Base-by-base conservation (phyloP, 495 filamentous ascomycete genomes). In the Neurospora sp. region DNA sequence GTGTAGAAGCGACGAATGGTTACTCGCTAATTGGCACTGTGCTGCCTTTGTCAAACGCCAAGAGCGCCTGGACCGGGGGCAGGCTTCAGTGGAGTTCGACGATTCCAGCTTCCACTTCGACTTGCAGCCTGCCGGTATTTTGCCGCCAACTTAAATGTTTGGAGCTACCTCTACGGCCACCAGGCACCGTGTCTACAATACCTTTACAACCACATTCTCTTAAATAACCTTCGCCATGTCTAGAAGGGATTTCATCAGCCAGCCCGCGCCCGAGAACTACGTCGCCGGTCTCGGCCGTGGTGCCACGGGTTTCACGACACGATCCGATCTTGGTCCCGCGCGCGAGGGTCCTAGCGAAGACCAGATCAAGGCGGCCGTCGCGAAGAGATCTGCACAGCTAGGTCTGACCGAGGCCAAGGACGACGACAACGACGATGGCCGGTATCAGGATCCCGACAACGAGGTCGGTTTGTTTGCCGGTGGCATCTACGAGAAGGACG, bases 271-370 rank as follows among this genome's bases (percentile, higher is more conserved):
- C 35, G 96, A 97, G 78, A 99, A 98, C 83, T 99, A 99, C 78
- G 96, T 99, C 54, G 96, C 96, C 59, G 96, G 96, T 87, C 89
- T 99, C 74, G 96, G 96, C 83, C 92, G 96, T 87, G 96, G 96
- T 81, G 96, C 96, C 5, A 99, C 96, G 0, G 96, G 96, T 40
- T 99, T 99, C 83, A 98, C 96, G 6, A 99, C 96, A 14, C 91
- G 96, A 40, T 98, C 94, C 59, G 96, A 99, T 88, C 86, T 99
- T 40, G 96, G 96, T 59, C 96, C 96, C 44, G 96, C 96, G 71
- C 90, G 96, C 75, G 96, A 98, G 87, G 96, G 96, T 14, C 96
- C 96, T 27, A 97, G 92, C 73, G 96, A 98, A 79, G 96, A 99
- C 76, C 94, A 97, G 81, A 98, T 98, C 85, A 97, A 98, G 81